Conservation (phyloP, 2,329 filamentous ascomycete species). For the Pleomassaria siparia region DNA sequence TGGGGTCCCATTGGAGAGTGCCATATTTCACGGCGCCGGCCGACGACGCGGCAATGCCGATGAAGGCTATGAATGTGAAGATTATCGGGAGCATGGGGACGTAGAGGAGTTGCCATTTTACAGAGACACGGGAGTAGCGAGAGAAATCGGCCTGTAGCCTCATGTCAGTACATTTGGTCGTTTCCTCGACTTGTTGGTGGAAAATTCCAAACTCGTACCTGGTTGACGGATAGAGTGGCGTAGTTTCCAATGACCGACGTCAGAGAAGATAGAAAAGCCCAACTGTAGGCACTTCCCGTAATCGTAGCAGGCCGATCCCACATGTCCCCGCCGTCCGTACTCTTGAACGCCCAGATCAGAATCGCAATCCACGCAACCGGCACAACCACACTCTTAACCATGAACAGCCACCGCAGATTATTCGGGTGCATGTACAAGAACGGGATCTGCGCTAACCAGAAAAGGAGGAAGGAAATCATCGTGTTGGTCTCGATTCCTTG, state of each 20-base stretch:
- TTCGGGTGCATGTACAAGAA: conserved; percentile 59
- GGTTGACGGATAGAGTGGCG: conserved; percentile 55
- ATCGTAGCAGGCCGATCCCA: conserved; percentile 51
- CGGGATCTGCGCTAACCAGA: conserved; percentile 58
- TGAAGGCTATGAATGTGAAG: conserved; percentile 57
- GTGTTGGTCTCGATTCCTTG: conserved; percentile 60
- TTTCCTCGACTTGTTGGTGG: conserved; percentile 1
- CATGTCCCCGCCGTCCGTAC: conserved; percentile 55
- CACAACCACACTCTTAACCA: conserved; percentile 50
- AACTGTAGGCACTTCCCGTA: conserved; percentile 54
- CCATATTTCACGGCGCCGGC: conserved; percentile 57
- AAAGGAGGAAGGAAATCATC: conserved; percentile 61
- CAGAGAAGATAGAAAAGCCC: conserved; percentile 55
- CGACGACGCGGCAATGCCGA: conserved; percentile 61
- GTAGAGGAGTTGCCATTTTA: conserved; percentile 54
- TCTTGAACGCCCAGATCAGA: conserved; percentile 63
- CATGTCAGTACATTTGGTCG: background rate
- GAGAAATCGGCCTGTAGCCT: conserved; percentile 57
- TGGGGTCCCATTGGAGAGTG: conserved; percentile 47
- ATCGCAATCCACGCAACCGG: conserved; percentile 64
- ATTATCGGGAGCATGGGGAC: conserved; percentile 55
- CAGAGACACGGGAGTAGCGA: conserved; percentile 51
- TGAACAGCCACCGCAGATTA: conserved; percentile 56
- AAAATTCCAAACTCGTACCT: conserved; percentile 30
- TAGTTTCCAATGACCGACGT: conserved; percentile 55